phyloP scores from a whole-genome alignment of 2,329 filamentous ascomycete species.

The Fusarium sp. region DNA sequence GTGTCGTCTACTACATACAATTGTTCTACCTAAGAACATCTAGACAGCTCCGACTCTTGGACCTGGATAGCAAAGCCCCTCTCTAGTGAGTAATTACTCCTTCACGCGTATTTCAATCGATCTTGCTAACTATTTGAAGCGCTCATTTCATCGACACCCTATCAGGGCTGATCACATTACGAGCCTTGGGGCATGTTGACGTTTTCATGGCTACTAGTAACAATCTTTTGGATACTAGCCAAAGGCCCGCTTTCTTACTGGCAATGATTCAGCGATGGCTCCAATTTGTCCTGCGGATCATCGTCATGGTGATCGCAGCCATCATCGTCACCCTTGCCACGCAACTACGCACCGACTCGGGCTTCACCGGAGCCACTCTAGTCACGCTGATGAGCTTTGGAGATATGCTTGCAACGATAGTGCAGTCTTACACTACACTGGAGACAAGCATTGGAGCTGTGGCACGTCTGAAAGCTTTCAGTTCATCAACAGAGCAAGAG shows the following conservation, averaged over 20 bases:
- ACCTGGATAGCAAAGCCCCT: slow-evolving; percentile 69
- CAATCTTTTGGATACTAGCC: slow-evolving; percentile 65
- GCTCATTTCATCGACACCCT: slow-evolving; percentile 67
- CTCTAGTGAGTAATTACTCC: slow-evolving; percentile 55
- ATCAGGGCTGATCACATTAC: slow-evolving; percentile 65
- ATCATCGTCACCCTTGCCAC: slow-evolving; percentile 62
- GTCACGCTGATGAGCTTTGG: slow-evolving; percentile 57
- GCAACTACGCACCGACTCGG: slow-evolving; percentile 52
- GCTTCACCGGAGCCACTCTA: slow-evolving; percentile 56
- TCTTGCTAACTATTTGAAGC: background rate
- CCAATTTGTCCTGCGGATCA: slow-evolving; percentile 61
- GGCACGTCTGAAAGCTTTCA: slow-evolving; percentile 34
- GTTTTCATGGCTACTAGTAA: slow-evolving; percentile 44
- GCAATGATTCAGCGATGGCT: slow-evolving; percentile 68
- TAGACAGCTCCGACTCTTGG: slow-evolving; percentile 68
- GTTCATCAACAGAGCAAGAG: slow-evolving; percentile 2
- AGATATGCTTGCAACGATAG: slow-evolving; percentile 48
- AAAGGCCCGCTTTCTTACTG: slow-evolving; percentile 55
- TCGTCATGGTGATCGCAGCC: slow-evolving; percentile 63
- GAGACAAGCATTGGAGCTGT: slow-evolving; percentile 52
- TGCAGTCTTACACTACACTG: slow-evolving; percentile 52
- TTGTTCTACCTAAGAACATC: slow-evolving; percentile 70
- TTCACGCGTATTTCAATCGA: too few species aligned
- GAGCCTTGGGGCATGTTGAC: slow-evolving; percentile 60
- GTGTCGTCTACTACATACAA: slow-evolving; percentile 63